Percentiles rank a stretch among this genome's conserved stretches.
Evolutionary conservation across 441 rosid genomes (phyloP).

Genomic region (Adansonia madagascariensis): DNA sequence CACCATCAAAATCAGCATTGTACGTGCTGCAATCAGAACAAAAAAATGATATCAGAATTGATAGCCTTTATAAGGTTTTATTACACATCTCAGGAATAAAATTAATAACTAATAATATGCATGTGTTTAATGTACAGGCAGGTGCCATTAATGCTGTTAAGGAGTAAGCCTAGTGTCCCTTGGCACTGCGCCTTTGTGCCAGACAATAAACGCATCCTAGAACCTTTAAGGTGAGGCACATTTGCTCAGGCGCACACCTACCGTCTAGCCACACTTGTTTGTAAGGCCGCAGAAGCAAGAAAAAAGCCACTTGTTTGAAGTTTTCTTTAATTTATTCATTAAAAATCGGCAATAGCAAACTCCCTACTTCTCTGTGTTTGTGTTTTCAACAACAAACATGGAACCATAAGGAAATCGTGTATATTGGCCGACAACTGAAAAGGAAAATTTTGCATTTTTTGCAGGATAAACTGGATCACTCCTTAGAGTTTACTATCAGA

Average conservation of each 20-base stretch:
- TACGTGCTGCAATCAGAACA: conserved; percentile 68
- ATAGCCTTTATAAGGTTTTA: not conserved
- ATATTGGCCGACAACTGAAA: not conserved
- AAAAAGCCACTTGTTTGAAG: not conserved
- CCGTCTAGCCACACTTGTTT: not conserved
- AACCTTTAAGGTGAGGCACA: conserved; percentile 3
- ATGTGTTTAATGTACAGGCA: not conserved
- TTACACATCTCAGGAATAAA: not conserved
- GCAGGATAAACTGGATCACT: not conserved
- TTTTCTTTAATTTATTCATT: not conserved
- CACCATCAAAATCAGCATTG: conserved; percentile 99
- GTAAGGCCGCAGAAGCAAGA: not conserved
- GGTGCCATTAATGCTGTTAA: not conserved
- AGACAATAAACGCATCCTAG: not conserved
- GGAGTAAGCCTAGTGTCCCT: not conserved
- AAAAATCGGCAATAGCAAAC: conserved; percentile 1
- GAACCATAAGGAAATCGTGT: not conserved
- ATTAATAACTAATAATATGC: not conserved
- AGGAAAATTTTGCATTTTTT: not conserved
- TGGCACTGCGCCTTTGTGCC: conserved; percentile 2
- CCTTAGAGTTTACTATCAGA: not conserved
- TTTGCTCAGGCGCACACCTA: conserved; percentile 9
- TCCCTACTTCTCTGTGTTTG: not conserved
- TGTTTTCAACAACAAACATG: not conserved
- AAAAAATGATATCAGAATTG: not conserved